Evolutionary conservation across 805 yeast species (phyloP).

Genomic region (Candida easanensis): DNA sequence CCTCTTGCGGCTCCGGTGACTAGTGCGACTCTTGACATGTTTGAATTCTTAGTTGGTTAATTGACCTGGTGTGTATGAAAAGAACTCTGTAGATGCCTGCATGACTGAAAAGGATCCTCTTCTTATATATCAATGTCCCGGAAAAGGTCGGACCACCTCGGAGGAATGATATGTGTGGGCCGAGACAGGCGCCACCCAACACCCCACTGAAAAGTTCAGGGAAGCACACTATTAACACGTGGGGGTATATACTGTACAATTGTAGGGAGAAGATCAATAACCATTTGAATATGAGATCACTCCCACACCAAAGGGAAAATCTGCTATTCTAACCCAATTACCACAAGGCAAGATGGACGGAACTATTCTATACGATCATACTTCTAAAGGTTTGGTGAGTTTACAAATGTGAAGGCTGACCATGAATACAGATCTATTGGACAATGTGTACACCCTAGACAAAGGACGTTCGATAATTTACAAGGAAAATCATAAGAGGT

Average conservation of each 20-base stretch:
- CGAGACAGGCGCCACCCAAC: too few species aligned
- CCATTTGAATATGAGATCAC: constrained; percentile 7
- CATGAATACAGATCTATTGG: constrained; percentile 31
- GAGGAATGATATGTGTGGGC: too few species aligned
- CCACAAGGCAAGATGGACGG: constrained; percentile 42
- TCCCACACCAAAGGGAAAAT: constrained; percentile 13
- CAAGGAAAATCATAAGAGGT: too few species aligned
- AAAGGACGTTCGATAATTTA: too few species aligned
- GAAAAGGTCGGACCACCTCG: too few species aligned
- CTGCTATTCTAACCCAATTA: constrained; percentile 39
- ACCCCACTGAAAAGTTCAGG: too few species aligned
- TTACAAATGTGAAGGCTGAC: constrained; percentile 31
- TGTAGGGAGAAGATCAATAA: constrained; percentile 11
- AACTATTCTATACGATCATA: constrained; percentile 29
- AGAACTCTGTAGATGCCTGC: background rate
- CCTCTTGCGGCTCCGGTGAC: constrained; percentile 91
- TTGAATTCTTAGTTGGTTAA: background rate
- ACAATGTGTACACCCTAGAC: too few species aligned
- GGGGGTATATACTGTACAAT: too few species aligned
- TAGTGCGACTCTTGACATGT: constrained; percentile 45
- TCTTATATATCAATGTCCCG: too few species aligned
- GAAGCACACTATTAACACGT: too few species aligned
- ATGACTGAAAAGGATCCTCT: background rate
- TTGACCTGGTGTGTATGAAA: background rate
- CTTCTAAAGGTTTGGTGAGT: constrained; percentile 41